Evolutionary conservation across 2,329 filamentous ascomycete genomes (phyloP).

Genomic region (Aspergillus oerlinghausenensis): DNA sequence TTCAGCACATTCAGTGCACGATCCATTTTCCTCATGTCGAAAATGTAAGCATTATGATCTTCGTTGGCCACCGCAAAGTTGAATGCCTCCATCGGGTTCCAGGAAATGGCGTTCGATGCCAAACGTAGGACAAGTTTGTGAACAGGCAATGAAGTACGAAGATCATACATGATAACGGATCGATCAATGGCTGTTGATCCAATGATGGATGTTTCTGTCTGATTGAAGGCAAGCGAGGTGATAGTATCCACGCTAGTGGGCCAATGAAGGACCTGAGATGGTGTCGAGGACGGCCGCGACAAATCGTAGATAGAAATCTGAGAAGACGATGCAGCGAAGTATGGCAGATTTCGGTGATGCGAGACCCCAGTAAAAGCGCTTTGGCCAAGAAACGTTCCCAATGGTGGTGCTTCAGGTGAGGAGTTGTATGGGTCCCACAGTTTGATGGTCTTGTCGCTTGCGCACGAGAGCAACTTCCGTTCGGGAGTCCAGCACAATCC

Average conservation of each 20-base stretch:
- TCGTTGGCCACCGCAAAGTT: slow-evolving; percentile 92
- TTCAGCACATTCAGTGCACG: slow-evolving; percentile 85
- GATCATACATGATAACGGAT: slow-evolving; percentile 83
- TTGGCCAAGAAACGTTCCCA: slow-evolving; percentile 78
- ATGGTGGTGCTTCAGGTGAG: slow-evolving; percentile 61
- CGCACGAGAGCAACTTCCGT: slow-evolving; percentile 79
- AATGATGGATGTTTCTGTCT: slow-evolving; percentile 86
- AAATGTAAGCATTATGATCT: slow-evolving; percentile 89
- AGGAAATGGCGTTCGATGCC: slow-evolving; percentile 75
- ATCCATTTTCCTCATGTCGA: slow-evolving; percentile 89
- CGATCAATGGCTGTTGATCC: slow-evolving; percentile 82
- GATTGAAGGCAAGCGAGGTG: slow-evolving; percentile 82
- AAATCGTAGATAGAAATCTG: slow-evolving; percentile 86
- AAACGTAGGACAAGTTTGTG: slow-evolving; percentile 77
- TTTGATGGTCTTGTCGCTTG: slow-evolving; percentile 80
- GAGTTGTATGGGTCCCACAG: slow-evolving; percentile 86
- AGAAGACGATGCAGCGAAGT: slow-evolving; percentile 72
- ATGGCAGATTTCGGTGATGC: slow-evolving; percentile 72
- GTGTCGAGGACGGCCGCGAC: slow-evolving; percentile 68
- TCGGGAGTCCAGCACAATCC: slow-evolving; percentile 85
- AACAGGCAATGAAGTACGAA: slow-evolving; percentile 79
- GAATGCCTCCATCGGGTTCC: slow-evolving; percentile 97
- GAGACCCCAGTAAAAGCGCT: slow-evolving; percentile 79
- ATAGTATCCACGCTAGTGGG: slow-evolving; percentile 88
- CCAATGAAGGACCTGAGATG: slow-evolving; percentile 79